Percentiles rank a stretch among this genome's conserved stretches.
Conservation (phyloP, 2,329 filamentous ascomycete genomes). For the Diaporthe helianthi region DNA sequence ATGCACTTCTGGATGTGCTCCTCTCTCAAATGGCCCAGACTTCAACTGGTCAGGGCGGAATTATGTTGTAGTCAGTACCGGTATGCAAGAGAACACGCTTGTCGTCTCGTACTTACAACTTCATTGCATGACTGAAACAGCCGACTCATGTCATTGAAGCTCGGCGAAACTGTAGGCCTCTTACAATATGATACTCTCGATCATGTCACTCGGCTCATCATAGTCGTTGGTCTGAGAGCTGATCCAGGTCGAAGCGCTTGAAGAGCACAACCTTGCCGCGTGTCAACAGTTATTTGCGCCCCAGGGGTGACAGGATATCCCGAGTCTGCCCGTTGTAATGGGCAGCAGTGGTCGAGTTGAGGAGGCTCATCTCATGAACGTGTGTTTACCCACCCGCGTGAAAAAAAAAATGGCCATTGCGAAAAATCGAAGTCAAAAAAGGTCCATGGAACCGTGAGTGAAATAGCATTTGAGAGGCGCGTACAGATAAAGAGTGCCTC, state of each 20-base stretch:
- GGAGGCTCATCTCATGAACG: too few species aligned
- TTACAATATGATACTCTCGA: slow-evolving; percentile 46
- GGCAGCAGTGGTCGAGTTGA: slow-evolving; percentile 49
- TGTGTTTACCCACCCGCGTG: too few species aligned
- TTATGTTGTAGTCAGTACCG: too few species aligned
- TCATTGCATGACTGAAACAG: slow-evolving; percentile 5
- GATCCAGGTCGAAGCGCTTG: slow-evolving; percentile 53
- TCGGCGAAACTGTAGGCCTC: slow-evolving; percentile 27
- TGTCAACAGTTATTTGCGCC: too few species aligned
- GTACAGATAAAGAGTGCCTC: background rate
- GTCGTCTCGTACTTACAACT: too few species aligned
- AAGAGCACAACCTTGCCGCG: slow-evolving; percentile 52
- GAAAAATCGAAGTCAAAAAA: too few species aligned
- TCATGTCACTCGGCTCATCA: slow-evolving; percentile 49
- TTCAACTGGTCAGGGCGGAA: slow-evolving; percentile 1
- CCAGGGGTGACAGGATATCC: slow-evolving; percentile 55
- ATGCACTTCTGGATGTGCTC: background rate
- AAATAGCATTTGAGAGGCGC: background rate
- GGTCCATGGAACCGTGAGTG: background rate
- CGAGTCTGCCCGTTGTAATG: slow-evolving; percentile 54
- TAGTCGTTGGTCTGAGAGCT: slow-evolving; percentile 47
- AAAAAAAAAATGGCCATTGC: too few species aligned
- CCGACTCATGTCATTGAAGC: background rate
- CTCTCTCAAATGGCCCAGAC: background rate
- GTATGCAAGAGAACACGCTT: background rate